Evolutionary conservation across 1,284 basidiomycete genomes (phyloP), one percentile per base, ranked within the genome.

Genomic region (Trichosporon sp.): DNA sequence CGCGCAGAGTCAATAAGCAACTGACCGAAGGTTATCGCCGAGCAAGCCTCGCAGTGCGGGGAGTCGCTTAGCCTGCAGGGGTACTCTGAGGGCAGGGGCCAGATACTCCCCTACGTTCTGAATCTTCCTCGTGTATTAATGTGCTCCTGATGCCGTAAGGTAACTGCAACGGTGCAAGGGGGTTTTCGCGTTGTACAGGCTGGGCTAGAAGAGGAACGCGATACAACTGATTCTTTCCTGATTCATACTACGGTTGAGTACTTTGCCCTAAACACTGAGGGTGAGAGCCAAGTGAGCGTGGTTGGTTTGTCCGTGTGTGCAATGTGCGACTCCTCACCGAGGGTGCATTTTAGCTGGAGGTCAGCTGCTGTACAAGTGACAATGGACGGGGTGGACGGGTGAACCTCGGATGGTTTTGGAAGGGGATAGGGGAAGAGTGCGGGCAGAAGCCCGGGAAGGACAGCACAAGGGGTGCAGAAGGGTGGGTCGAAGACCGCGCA

Each of bases 221-320:
- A 46, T 46, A 46, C 43, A 46, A 46, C 43, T 46, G 43, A 46
- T 46, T 46, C 43, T 46, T 46, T 46, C 43, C 43, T 46, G 43
- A 46, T 46, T 46, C 43, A 46, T 46, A 46, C 43, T 46, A 46
- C 43, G 16, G 16, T n/a, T 14, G n/a, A n/a, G 43, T 46, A 46
- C 43, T 16, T 16, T 46, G 43, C 43, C 38, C 38, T 40, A 10
- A 12, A 12, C 38, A 11, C 10, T 2, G 38, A 37, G 38, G 8
- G 38, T 10, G 7, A n/a, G 43, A 16, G 43, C 43, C 43, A n/a
- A 46, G 43, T 46, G 43, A 46, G 43, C n/a, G 43, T 46, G 43
- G 14, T 46, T 46, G 43, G 43, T 46, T 46, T 46, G 43, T 46
- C 43, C 43, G 43, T 46, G 38, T 40, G 38, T 40, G 38, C 38